phyloP scores from a whole-genome alignment of 2,329 filamentous ascomycete species.

The Claviceps quebecensis region DNA sequence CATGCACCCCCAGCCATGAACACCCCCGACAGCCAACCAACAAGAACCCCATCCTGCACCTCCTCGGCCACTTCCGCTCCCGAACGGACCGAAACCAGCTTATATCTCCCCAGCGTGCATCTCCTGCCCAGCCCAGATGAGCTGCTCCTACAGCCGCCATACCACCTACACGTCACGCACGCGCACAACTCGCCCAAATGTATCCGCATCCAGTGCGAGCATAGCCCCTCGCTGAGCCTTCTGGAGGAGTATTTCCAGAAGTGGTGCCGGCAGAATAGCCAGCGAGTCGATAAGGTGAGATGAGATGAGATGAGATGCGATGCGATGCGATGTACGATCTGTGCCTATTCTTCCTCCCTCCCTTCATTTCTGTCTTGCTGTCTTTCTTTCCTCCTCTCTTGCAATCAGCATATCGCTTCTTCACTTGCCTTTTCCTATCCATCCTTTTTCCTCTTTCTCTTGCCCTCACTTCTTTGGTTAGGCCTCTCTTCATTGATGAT shows the following conservation, averaged over 20 bases:
- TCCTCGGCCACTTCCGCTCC: neutral
- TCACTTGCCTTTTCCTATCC: no score
- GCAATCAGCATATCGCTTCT: neutral
- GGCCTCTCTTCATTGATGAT: no score
- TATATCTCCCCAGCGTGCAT: slow-evolving; percentile 23
- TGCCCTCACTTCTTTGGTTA: no score
- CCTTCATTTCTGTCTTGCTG: no score
- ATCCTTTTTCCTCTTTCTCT: neutral
- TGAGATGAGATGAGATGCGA: no score
- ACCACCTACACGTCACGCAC: slow-evolving; percentile 28
- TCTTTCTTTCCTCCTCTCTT: no score
- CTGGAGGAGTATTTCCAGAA: slow-evolving; percentile 31
- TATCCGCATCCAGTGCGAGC: slow-evolving; percentile 32
- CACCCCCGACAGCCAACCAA: no score
- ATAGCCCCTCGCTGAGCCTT: slow-evolving; percentile 30
- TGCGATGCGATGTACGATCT: no score
- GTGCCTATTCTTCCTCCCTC: neutral
- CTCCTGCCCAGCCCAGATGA: slow-evolving; percentile 32
- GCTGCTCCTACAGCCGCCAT: slow-evolving; percentile 33
- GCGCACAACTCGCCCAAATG: slow-evolving; percentile 11
- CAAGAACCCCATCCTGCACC: neutral
- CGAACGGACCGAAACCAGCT: neutral
- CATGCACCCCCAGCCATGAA: no score
- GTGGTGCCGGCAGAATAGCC: slow-evolving; percentile 31
- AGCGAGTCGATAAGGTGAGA: slow-evolving; percentile 19